phyloP scores from a whole-genome alignment of 2,329 filamentous ascomycete genomes.

The Colletotrichum melonis region DNA sequence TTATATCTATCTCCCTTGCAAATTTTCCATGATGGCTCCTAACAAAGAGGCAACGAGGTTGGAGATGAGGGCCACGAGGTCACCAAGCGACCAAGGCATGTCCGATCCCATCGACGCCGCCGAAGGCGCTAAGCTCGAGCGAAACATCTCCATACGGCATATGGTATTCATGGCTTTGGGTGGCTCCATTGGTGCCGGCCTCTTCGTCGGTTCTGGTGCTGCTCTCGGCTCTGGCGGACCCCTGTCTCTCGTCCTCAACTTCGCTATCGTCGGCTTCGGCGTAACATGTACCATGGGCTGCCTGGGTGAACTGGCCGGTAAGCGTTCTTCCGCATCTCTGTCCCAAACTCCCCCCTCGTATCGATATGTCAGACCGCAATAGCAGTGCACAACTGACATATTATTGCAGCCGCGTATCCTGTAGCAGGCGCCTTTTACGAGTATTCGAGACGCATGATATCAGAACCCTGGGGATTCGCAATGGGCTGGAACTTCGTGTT shows the following conservation, averaged over 20 bases:
- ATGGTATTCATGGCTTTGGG: slow-evolving; percentile 49
- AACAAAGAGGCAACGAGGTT: neutral
- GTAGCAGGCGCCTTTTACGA: slow-evolving; percentile 52
- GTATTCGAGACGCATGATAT: slow-evolving; percentile 50
- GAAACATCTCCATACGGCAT: slow-evolving; percentile 47
- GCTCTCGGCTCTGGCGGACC: slow-evolving; percentile 47
- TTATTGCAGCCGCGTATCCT: slow-evolving; percentile 44
- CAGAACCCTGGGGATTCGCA: slow-evolving; percentile 50
- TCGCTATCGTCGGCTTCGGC: slow-evolving; percentile 45
- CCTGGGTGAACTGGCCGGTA: slow-evolving; percentile 44
- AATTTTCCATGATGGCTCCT: neutral
- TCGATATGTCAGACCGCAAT: neutral
- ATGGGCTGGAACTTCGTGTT: slow-evolving; percentile 54
- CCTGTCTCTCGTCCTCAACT: slow-evolving; percentile 45
- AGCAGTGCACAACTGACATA: neutral
- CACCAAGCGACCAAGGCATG: neutral
- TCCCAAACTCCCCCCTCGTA: neutral
- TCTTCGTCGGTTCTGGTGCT: slow-evolving; percentile 47
- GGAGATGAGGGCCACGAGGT: neutral
- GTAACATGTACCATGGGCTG: slow-evolving; percentile 46
- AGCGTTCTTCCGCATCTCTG: slow-evolving; percentile 36
- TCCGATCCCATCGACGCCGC: neutral
- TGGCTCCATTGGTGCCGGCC: slow-evolving; percentile 50
- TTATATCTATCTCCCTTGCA: neutral
- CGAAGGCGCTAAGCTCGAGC: slow-evolving; percentile 36